Evolutionary conservation across 495 filamentous ascomycete species (phyloP), one percentile per base, ranked within the genome.

Genomic region (Podospora comata): DNA sequence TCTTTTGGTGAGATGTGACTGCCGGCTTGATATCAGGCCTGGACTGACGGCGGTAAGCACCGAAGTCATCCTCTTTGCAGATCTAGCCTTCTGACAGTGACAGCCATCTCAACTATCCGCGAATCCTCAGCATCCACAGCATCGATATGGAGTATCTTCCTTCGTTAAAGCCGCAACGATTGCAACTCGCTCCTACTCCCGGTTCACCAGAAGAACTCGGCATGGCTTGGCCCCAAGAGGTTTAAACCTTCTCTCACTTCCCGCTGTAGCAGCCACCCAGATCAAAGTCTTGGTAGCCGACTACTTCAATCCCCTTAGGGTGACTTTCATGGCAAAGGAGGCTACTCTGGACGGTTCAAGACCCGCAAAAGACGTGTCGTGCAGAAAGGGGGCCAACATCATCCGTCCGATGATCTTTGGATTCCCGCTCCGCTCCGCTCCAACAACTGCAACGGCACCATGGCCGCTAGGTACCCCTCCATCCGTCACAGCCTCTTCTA

Each of bases 361-460:
- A 48, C 39, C 39, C 15, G 39, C 39, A 48, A 13, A 48, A 16
- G 1, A 11, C 2, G 13, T 48, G 39, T 48, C 15, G 7, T 48
- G 39, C 39, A 48, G 13, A 1, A 13, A 58, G n/a, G 55, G 54
- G 55, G 23, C 23, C n/a, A 26, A 7, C 23, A 20, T 19, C 55
- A 15, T 9, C 23, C 3, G 55, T 9, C 55, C 5, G 23, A 58
- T 58, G 55, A 26, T 26, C 55, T 15, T 20, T 58, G 55, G n/a
- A 26, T 58, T 58, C 23, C 55, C 55, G 55, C 23, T 26, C 55
- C 55, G n/a, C 55, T 58, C 55, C n/a, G 55, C n/a, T 58, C n/a
- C 55, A 26, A 26, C 55, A 7, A 26, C 55, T 23, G 55, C 55
- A 58, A 58, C 55, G 6, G 55, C 39, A 48, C 39, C 39, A 48